Evolutionary conservation across 768 basidiomycete species (phyloP), one percentile per base, ranked within the genome.

Genomic region (Coprinellus micaceus): DNA sequence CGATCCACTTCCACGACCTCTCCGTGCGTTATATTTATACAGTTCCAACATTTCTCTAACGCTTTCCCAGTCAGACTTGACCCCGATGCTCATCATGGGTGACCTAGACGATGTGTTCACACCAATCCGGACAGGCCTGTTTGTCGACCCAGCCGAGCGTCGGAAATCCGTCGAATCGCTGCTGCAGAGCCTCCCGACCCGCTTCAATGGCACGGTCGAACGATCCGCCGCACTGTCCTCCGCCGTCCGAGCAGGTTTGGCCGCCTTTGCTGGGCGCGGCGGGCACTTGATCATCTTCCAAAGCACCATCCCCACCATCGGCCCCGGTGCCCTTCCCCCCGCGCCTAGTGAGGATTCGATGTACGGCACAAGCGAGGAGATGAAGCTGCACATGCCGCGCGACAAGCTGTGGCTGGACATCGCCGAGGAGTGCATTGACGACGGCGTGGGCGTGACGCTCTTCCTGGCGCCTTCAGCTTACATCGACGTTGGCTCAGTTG

Each of bases 91-190:
- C 43, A 82, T 98, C 43, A 81, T 98, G 9, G 74, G 90, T 1
- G 97, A 98, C 66, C 71, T 98, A 36, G 88, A 93, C n/a, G 97
- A 99, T 53, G 85, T 94, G 19, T 98, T 95, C 70, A 70, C 90
- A 1, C 97, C 97, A 0, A 68, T 93, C 22, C 75, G 75, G 19
- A 72, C 77, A 4, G 88, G 86, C 2, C 74, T 95, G 39, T 89
- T 98, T 58, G 93, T 88, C 10, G 80, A 91, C 57, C 88, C 92
- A 13, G 58, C 64, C 51, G 82, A 86, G 58, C 86, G 85, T 45
- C 80, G 86, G 91, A 61, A 76, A 29, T 76, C 80, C 25, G 79
- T 98, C 54, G 86, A 90, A 64, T 69, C 72, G 12, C 73, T 98
- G 4, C 71, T 99, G 15, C 74, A 80, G 19, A 68, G 78, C 2